Evolutionary conservation across 306 rosid species (phyloP), one percentile per base, ranked within the genome.

Genomic region (Quercus aquifolioides): DNA sequence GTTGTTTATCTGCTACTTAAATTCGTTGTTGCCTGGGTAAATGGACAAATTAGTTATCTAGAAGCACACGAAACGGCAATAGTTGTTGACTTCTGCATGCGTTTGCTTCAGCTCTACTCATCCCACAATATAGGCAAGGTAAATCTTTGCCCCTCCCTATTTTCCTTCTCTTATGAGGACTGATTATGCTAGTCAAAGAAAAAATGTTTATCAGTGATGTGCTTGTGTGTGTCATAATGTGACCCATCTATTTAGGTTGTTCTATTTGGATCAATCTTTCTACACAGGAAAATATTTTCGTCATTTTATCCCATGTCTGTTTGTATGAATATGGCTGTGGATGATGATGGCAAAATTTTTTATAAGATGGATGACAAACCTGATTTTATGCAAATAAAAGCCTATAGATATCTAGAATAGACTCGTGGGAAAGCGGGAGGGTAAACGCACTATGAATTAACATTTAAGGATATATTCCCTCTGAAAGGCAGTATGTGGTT

Each of bases 41-140:
- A 90, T 81, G 95, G 97, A 71, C 99, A 94, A 94, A 94, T 94
- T 83, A 80, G 82, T 78, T 87, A 92, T 87, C 87, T 94, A 83
- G 99, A 91, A 89, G 87, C 94, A 71, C 88, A 78, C 72, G 97
- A 94, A 83, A 94, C 99, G 73, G 87, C 89, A 41, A 77, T 82
- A 26, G 92, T 91, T 76, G 89, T 92, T 79, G 79, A 90, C 82
- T 94, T 94, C 80, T 92, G 97, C 87, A 92, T 86, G 95, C 86
- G 83, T 82, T 90, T 94, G 92, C 97, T 94, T 84, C 95, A 93
- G 85, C 84, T 92, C 59, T 94, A 94, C 84, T 92, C 99, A 52
- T 85, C 94, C 72, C 97, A 94, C 85, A 94, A 94, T 82, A 90
- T 94, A 75, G 97, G 99, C 89, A 94, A 91, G 97, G 99, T 94